Evolutionary conservation across 768 basidiomycete species (phyloP).

Genomic region (Hortiboletus flavorubellus): DNA sequence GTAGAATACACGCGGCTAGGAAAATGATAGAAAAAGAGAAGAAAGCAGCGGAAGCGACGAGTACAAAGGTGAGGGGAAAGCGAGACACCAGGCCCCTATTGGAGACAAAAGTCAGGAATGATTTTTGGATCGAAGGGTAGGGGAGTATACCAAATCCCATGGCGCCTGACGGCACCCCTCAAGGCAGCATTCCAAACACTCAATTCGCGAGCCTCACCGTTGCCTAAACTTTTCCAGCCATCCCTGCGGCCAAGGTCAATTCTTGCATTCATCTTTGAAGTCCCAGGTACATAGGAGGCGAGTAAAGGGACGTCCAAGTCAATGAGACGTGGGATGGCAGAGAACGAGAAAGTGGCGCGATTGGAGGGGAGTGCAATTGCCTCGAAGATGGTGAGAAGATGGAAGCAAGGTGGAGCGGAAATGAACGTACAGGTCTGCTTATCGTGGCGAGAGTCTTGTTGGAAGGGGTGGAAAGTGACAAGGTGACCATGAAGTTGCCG

Average conservation of each 20-base stretch:
- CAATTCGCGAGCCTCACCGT: conserved; percentile 69
- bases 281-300: conserved; percentile 47
- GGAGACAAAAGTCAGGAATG: background rate
- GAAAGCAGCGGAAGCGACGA: conserved; percentile 45
- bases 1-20: conserved; percentile 51
- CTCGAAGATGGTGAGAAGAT: conserved; percentile 35
- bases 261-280: conserved; percentile 48
- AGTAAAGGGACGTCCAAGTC: conserved; percentile 56
- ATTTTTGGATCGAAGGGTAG: background rate
- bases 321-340: conserved; percentile 39
- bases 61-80: conserved; percentile 58
- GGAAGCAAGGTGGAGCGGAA: background rate
- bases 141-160: conserved; percentile 61
- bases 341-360: conserved; percentile 34
- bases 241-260: conserved; percentile 76
- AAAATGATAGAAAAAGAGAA: conserved; percentile 44
- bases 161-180: conserved; percentile 58
- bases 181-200: conserved; percentile 62
- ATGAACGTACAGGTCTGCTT: conserved; percentile 60
- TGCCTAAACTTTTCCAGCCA: conserved; percentile 65
- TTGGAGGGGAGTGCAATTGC: conserved; percentile 50
- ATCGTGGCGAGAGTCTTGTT: conserved; percentile 62
- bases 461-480: conserved; percentile 54
- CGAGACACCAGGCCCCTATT: conserved; percentile 65
- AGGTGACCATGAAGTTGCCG: conserved; percentile 80